A percentile compares a stretch with the other conserved stretches of the same genome.
Evolutionary conservation across 768 basidiomycete species (phyloP).

Genomic region (Mycena filopes): DNA sequence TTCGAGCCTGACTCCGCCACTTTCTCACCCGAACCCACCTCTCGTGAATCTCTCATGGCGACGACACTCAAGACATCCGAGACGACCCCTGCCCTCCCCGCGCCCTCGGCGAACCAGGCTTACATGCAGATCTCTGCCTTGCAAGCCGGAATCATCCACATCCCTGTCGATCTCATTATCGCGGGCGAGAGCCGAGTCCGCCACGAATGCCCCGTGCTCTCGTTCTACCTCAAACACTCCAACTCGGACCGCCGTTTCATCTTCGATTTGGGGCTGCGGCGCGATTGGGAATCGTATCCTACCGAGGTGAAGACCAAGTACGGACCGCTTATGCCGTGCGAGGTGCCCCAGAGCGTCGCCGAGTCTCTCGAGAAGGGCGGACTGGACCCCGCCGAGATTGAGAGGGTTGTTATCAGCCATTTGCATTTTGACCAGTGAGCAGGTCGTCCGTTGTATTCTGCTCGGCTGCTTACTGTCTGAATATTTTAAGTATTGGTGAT

Average conservation of each 20-base stretch:
- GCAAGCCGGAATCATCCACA: conserved; percentile 57
- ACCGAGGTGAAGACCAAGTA: conserved; percentile 41
- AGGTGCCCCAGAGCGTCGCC: conserved; percentile 51
- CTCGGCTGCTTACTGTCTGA: background rate
- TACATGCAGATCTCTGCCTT: conserved; percentile 67
- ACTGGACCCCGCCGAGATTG: conserved; percentile 52
- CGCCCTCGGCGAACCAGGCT: conserved; percentile 54
- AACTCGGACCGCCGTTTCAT: conserved; percentile 49
- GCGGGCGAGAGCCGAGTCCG: conserved; percentile 43
- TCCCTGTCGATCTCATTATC: conserved; percentile 51
- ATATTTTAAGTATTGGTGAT: conserved; percentile 52
- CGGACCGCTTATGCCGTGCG: conserved; percentile 16
- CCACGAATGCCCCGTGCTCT: conserved; percentile 54
- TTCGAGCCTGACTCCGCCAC: no score
- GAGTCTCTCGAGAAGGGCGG: conserved; percentile 65
- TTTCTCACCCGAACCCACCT: background rate
- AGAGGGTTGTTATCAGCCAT: conserved; percentile 61
- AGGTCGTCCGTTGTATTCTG: no score
- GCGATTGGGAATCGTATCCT: conserved; percentile 55
- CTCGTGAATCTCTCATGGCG: background rate
- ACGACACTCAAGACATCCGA: background rate
- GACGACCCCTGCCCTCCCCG: conserved; percentile 44
- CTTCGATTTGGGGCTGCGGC: conserved; percentile 68
- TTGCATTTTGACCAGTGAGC: conserved; percentile 61
- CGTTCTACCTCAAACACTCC: conserved; percentile 65